Evolutionary conservation across 2,329 filamentous ascomycete species (phyloP), one percentile per base, ranked within the genome.

Genomic region (Claviceps purpurea): DNA sequence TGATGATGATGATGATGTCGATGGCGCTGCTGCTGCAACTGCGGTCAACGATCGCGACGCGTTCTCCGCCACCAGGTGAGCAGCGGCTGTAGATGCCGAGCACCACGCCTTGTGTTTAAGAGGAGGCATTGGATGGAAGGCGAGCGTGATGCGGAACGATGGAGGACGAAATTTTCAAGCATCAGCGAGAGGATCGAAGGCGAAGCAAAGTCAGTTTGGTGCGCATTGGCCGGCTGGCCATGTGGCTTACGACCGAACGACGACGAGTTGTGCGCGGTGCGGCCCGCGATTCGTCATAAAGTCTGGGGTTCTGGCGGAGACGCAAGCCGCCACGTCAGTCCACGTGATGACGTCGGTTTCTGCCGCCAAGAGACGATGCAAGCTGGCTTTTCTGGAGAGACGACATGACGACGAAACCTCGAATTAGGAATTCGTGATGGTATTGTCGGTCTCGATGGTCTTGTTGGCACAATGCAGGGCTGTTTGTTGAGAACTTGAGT

Each of bases 71-170:
- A 56, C 57, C 38, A 58, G 50, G 26, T 56, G 55, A 45, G 50
- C 49, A 34, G 52, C 54, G 34, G 51, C 57, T 47, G 55, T 54
- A 13, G 53, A 54, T n/a, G 58, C 58, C 5, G 58, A 56, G 54
- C 58, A 54, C 20, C 58, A 52, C 26, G 56, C 55, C 46, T 44
- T 55, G 44, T 54, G 57, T 44, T 55, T 55, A 13, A 62, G 39
- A 18, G 55, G 55, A 16, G 60, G 55, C 60, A 62, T 62, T 55
- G 53, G n/a, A n/a, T 55, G 55, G 11, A 18, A 43, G 51, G 34
- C n/a, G 26, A 40, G 37, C 46, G 20, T 24, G 54, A 52, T 52
- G 52, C 30, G 47, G 49, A 52, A 52, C 40, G 52, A 54, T 42
- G 26, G 52, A 51, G 45, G 14, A 18, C 24, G 22, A 50, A 37